These are phyloP conservation scores for Trichoderma parareesei DNA, from an alignment of 495 filamentous ascomycete genomes.

Conservation along the genomic window DNA sequence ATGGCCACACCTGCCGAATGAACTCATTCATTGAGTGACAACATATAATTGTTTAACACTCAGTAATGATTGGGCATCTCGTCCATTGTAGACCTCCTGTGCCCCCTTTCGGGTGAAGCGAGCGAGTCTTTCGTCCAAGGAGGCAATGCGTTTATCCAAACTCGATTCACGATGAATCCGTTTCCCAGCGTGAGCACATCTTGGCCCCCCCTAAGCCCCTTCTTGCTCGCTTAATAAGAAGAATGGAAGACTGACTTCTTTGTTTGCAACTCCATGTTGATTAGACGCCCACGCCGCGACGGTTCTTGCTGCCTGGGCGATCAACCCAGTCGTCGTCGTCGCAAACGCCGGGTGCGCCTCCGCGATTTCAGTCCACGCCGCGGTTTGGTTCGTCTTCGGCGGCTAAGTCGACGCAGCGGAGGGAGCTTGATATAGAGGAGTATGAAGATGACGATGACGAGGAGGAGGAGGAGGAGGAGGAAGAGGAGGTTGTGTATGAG, in stretches of 20 bases:
- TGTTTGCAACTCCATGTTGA: too few species aligned
- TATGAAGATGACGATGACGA: conserved; percentile 17
- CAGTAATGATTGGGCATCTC: not conserved
- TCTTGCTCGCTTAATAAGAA: too few species aligned
- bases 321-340: conserved; percentile 24
- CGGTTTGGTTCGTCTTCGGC: conserved; percentile 28
- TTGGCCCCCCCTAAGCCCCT: too few species aligned
- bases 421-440: not conserved
- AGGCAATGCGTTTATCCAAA: not conserved
- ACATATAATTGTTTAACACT: not conserved
- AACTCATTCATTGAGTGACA: not conserved
- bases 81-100: not conserved
- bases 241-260: too few species aligned
- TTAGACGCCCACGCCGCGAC: conserved; percentile 36
- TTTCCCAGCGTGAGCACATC: not conserved
- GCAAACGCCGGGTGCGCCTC: conserved; percentile 18
- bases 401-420: not conserved
- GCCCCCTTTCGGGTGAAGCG: not conserved
- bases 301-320: conserved; percentile 33
- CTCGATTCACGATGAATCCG: not conserved
- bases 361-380: conserved; percentile 34
- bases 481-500: conserved; percentile 11
- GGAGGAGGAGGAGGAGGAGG: conserved; percentile 16
- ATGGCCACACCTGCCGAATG: not conserved
- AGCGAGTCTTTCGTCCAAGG: not conserved